These are phyloP conservation scores for Simmondsia chinensis DNA, from an alignment of 148 eudicot species.

Conservation along the genomic window DNA sequence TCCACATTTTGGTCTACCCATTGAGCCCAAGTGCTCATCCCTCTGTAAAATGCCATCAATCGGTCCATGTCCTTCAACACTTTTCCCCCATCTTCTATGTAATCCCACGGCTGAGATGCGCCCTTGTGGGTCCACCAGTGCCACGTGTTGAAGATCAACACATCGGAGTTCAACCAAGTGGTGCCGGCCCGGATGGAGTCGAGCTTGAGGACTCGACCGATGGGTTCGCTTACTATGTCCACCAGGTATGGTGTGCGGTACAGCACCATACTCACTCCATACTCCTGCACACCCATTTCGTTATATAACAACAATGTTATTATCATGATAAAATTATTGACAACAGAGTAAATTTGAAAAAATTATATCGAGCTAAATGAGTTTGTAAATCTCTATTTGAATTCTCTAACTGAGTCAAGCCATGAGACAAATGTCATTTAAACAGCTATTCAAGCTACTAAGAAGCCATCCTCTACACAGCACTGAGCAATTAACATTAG, in stretches of 20 bases:
- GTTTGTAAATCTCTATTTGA: too few relatives aligned
- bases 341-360: background rate
- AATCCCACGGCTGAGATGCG: conserved; percentile 75
- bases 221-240: conserved; percentile 47
- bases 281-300: conserved; percentile 49
- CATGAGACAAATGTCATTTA: too few relatives aligned
- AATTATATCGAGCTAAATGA: too few relatives aligned
- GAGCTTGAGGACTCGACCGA: conserved; percentile 62
- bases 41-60: conserved; percentile 59
- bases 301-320: too few relatives aligned
- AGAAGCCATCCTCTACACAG: too few relatives aligned
- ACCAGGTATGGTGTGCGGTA: conserved; percentile 73
- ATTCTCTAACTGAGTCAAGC: too few relatives aligned
- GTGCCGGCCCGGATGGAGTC: conserved; percentile 66
- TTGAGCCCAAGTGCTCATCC: conserved; percentile 74
- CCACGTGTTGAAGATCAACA: conserved; percentile 86
- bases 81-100: conserved; percentile 56
- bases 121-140: conserved; percentile 97
- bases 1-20: conserved; percentile 76
- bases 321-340: background rate
- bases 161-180: conserved; percentile 71
- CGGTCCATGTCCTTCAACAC: conserved; percentile 80
- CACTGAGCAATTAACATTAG: too few relatives aligned
- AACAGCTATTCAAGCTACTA: too few relatives aligned
- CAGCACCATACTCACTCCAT: conserved; percentile 42